A percentile compares a stretch with the other conserved stretches of the same genome.
These are phyloP conservation scores for Hyphopichia wangnamkhiaoensis DNA, from an alignment of 1,139 yeast species.

Conservation along the genomic window DNA sequence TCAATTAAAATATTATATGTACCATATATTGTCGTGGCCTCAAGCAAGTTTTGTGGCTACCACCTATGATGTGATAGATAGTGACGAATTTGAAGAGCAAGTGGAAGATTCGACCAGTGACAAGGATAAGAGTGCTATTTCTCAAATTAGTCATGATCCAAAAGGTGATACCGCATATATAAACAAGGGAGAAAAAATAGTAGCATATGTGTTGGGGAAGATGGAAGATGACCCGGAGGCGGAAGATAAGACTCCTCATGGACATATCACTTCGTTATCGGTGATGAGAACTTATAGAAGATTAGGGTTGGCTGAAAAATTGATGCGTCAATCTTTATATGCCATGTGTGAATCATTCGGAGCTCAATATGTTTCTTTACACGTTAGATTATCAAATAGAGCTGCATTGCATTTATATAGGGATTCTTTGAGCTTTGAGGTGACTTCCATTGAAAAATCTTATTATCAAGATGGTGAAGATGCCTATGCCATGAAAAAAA, in stretches of 20 bases:
- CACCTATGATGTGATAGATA: conserved; percentile 48
- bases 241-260: conserved; percentile 75
- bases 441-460: conserved; percentile 75
- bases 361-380: conserved; percentile 84
- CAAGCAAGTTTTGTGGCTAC: conserved; percentile 96
- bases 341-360: conserved; percentile 81
- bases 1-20: conserved; percentile 87
- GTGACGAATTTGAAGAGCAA: conserved; percentile 37
- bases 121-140: conserved; percentile 21
- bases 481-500: conserved; percentile 93
- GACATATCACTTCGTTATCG: conserved; percentile 90
- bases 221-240: conserved; percentile 94
- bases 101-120: conserved; percentile 31
- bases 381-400: conserved; percentile 89
- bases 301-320: conserved; percentile 91
- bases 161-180: conserved; percentile 61
- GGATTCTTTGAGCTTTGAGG: conserved; percentile 82
- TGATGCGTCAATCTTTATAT: conserved; percentile 83
- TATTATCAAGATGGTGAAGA: conserved; percentile 98
- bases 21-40: conserved; percentile 95
- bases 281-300: conserved; percentile 96
- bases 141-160: conserved; percentile 32
- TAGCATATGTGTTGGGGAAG: conserved; percentile 93
- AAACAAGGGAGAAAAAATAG: conserved; percentile 70
- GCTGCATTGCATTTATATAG: conserved; percentile 93